Evolutionary conservation across 768 basidiomycete species (phyloP), one percentile per base, ranked within the genome.

Genomic region (Xerocomellus dryophilus): DNA sequence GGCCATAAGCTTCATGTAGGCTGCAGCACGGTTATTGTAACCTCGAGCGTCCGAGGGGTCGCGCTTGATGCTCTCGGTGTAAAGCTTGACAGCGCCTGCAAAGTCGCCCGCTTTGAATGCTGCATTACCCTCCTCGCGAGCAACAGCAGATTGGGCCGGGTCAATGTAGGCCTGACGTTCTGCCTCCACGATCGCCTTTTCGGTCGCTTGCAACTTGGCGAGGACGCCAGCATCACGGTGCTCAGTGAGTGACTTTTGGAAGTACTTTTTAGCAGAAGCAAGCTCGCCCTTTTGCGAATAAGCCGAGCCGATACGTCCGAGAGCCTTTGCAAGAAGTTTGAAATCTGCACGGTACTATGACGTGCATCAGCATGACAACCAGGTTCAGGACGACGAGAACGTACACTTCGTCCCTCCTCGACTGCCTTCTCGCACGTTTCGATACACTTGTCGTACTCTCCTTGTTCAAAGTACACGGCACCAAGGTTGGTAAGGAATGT

Each of bases 11-110:
- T 98, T 98, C 74, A 88, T 92, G 75, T 97, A 98, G 21, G 93
- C 95, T 27, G 93, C 88, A n/a, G 97, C 93, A 45, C 97, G 88
- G 76, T 99, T 99, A 71, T 96, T 98, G 77, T 98, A 99, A 9
- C 91, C 94, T 59, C 88, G 81, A 14, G 96, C 82, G 67, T 99
- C 97, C 35, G 73, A 70, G 39, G 97, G 96, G 64, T 92, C 86
- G 46, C 97, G 88, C 76, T 98, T 98, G 80, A 98, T 97, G 57
- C 93, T 89, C 74, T 99, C 97, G 35, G 90, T 81, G 75, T 99
- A 99, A 36, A 81, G 77, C 76, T 91, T 93, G 61, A 99, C 95
- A 1, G 96, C 90, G 11, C 80, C 84, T 11, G 85, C 95, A 71
- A 94, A 99, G 71, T 96, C 86, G 18, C 93, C 96, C 2, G 73